Evolutionary conservation across 1,284 basidiomycete species (phyloP).

Genomic region (Leccinum solheimii): DNA sequence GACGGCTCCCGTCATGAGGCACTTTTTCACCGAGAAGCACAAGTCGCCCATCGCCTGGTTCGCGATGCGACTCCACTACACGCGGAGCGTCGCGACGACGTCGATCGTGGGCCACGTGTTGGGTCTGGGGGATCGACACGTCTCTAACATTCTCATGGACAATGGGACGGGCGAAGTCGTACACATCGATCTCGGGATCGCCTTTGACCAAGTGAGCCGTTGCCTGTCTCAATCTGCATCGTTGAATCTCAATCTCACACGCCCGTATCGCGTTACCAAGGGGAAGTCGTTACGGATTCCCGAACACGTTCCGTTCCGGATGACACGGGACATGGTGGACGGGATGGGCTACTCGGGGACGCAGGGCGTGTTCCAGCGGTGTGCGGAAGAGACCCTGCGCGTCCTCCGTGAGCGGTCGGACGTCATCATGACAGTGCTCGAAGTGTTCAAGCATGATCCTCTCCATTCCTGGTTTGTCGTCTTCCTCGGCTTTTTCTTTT

Average conservation of each 20-base stretch:
- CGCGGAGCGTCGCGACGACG: constrained; percentile 88
- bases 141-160: constrained; percentile 92
- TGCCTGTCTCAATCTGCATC: not conserved
- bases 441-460: constrained; percentile 97
- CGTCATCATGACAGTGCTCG: constrained; percentile 91
- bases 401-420: constrained; percentile 85
- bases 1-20: constrained; percentile 89
- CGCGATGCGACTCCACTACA: constrained; percentile 88
- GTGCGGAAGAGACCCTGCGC: constrained; percentile 91
- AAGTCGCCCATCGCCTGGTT: constrained; percentile 92
- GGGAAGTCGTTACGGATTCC: constrained; percentile 83
- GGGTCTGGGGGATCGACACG: constrained; percentile 92
- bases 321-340: constrained; percentile 93
- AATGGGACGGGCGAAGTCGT: constrained; percentile 82
- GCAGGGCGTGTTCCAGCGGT: constrained; percentile 93
- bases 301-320: constrained; percentile 91
- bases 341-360: constrained; percentile 91
- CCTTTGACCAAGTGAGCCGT: constrained; percentile 84
- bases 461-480: constrained; percentile 80
- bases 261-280: constrained; percentile 39
- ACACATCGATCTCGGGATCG: constrained; percentile 96
- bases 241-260: not conserved
- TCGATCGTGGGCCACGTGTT: constrained; percentile 94
- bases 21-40: constrained; percentile 90
- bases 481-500: not conserved